Evolutionary conservation across 257 asterid species (phyloP).

Genomic region (Fraxinus americana): DNA sequence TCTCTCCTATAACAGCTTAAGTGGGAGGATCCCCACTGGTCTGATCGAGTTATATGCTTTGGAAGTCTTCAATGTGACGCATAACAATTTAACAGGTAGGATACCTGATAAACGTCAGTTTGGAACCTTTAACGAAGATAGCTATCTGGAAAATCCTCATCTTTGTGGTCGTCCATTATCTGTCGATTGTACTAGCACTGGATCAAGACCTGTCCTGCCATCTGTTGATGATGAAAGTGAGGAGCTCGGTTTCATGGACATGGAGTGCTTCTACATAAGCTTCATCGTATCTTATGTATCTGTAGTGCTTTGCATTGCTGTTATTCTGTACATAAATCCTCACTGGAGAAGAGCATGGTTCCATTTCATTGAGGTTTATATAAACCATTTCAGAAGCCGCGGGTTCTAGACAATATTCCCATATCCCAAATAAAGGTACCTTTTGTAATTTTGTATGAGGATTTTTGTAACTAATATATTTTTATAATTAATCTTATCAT

Average conservation of each 20-base stretch:
- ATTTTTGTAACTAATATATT: too few relatives aligned
- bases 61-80: conserved; percentile 9
- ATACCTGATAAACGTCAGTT: conserved; percentile 5
- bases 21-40: conserved; percentile 14
- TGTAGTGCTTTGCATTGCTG: not conserved
- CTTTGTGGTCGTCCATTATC: conserved; percentile 19
- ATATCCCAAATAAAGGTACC: too few relatives aligned
- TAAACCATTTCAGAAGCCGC: not conserved
- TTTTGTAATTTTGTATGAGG: too few relatives aligned
- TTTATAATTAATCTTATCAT: too few relatives aligned
- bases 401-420: too few relatives aligned
- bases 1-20: conserved; percentile 15
- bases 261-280: not conserved
- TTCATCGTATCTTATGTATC: conserved; percentile 8
- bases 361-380: conserved; percentile 2
- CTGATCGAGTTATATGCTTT: not conserved
- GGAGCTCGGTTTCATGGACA: conserved; percentile 8
- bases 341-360: conserved; percentile 12
- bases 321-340: conserved; percentile 11
- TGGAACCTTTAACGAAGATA: conserved; percentile 13
- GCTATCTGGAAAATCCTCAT: conserved; percentile 18
- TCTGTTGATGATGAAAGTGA: not conserved
- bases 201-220: not conserved
- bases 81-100: conserved; percentile 17
- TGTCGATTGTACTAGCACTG: not conserved